A percentile compares a stretch with the other conserved stretches of the same genome.
Evolutionary conservation across 495 filamentous ascomycete species (phyloP).

Genomic region (Hypoxylon rickii): DNA sequence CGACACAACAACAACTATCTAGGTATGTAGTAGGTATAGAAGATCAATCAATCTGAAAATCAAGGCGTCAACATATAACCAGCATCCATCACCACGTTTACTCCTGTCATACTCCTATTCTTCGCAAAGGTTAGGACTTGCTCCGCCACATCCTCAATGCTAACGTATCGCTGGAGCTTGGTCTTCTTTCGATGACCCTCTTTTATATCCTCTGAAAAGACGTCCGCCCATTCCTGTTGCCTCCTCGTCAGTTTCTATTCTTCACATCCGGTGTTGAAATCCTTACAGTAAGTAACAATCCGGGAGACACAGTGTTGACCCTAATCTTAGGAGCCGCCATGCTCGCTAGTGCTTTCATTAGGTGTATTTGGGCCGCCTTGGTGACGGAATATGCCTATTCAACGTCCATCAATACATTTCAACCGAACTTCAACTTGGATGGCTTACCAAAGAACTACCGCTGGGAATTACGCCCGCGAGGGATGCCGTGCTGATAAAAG

Average conservation of each 20-base stretch:
- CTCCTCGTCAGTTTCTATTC: slow-evolving; percentile 6
- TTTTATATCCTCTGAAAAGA: slow-evolving; percentile 52
- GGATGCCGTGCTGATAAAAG: slow-evolving; percentile 58
- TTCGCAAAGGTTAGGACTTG: slow-evolving; percentile 51
- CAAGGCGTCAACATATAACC: slow-evolving; percentile 39
- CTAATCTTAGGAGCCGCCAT: slow-evolving; percentile 57
- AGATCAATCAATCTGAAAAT: no score
- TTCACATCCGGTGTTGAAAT: not conserved
- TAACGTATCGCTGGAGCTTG: slow-evolving; percentile 56
- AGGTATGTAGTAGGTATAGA: not conserved
- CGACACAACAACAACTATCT: no score
- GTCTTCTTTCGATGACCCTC: slow-evolving; percentile 49
- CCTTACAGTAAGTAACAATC: slow-evolving; percentile 54
- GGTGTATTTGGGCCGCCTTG: slow-evolving; percentile 62
- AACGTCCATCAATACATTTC: slow-evolving; percentile 2
- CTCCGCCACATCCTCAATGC: slow-evolving; percentile 57
- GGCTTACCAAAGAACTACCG: slow-evolving; percentile 52
- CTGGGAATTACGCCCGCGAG: slow-evolving; percentile 57
- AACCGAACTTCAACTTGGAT: not conserved
- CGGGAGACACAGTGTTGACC: slow-evolving; percentile 59
- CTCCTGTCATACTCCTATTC: slow-evolving; percentile 47
- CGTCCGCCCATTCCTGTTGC: slow-evolving; percentile 56
- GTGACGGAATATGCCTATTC: slow-evolving; percentile 54
- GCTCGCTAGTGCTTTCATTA: slow-evolving; percentile 54
- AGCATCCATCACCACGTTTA: slow-evolving; percentile 51